Base-by-base conservation (phyloP, 805 yeast species). In the Pichia gijzeniarum region DNA sequence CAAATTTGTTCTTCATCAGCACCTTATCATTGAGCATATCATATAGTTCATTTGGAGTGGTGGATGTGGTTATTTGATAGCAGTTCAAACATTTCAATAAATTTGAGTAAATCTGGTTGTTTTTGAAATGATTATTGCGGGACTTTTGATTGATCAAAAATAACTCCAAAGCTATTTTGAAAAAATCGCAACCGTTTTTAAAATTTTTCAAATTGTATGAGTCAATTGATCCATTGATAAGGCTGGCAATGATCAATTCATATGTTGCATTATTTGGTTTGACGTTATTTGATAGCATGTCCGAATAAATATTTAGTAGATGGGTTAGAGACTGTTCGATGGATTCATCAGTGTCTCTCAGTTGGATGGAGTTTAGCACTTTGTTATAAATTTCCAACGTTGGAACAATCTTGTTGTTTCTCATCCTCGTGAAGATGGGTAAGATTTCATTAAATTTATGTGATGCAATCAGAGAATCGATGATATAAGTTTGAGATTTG, bases 301-400 rank as follows among this genome's bases (percentile, higher is more conserved):
- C 89, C 41, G 84, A 85, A 57, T 84, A 84, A 31, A 82, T 79
- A 18, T 78, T 80, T 51, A 84, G 64, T 47, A 84, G 59, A 44
- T 73, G 76, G 2, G 85, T 82, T 58, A 84, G 68, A 57, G 74
- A 76, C 38, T 72, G 73, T 58, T 84, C 88, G 6, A 76, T 62
- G 21, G 79, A 68, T 50, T 71, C 74, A 45, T 74, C 75, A 45
- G 73, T 71, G 33, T 77, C 55, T 60, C 93, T 71, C 36, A 60
- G 49, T 13, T 73, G 61, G 10, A 84, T 70, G 1, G 89, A 79
- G 18, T 64, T 60, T 37, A 84, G 62, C 5, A 83, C 78, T 16
- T 72, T 63, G 48, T 77, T 74, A 63, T 77, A 84, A 2, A 71
- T 60, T 2, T 70, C 72, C 6, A 77, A 58, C 7, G 79, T 65